Evolutionary conservation across 192 early-diverging fungal genomes (phyloP), one percentile per base, ranked within the genome.

Genomic region (Dissophora ornata): DNA sequence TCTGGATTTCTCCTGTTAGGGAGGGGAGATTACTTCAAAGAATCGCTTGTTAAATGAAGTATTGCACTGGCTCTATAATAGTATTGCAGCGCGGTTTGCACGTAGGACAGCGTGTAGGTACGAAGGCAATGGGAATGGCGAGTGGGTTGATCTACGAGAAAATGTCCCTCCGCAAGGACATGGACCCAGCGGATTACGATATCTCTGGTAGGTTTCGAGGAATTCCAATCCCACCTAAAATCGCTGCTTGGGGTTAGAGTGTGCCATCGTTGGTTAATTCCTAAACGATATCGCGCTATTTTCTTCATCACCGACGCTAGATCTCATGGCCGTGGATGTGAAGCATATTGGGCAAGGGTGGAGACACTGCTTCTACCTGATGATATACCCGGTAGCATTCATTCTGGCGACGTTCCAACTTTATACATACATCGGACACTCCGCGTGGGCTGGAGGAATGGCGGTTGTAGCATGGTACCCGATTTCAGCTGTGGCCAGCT

Each of bases 401-500:
- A 25, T 67, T 28, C 18, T 77, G 16, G 57, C 73, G 1, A 62
- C 64, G 2, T 44, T 77, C 44, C 73, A 77, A 33, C 59, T 77
- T 8, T 58, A 77, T 21, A 49, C 48, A 18, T 67, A 62, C 30
- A 77, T 77, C 19, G 73, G 73, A 40, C 65, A 67, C 25, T 61
- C 73, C 10, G 73, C 73, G 13, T 77, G 63, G 63, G 73, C 65
- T 19, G 65, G 52, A 32, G 73, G 52, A 16, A 3, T 77, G 2
- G 73, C 73, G 6, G 73, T 67, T 8, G 21, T 77, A 15, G 53
- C 52, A 3, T 77, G 73, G 73, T 77, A 77, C 41, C 73, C 73
- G 1, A 77, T 77, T 24, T 77, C 73, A 12, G 73, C 73, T 24
- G 25, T 77, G 16, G 73, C 64, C n/a, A 77, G 73, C n/a, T 77